Evolutionary conservation across 345 rosid species (phyloP).

Genomic region (Rhodamnia argentea): DNA sequence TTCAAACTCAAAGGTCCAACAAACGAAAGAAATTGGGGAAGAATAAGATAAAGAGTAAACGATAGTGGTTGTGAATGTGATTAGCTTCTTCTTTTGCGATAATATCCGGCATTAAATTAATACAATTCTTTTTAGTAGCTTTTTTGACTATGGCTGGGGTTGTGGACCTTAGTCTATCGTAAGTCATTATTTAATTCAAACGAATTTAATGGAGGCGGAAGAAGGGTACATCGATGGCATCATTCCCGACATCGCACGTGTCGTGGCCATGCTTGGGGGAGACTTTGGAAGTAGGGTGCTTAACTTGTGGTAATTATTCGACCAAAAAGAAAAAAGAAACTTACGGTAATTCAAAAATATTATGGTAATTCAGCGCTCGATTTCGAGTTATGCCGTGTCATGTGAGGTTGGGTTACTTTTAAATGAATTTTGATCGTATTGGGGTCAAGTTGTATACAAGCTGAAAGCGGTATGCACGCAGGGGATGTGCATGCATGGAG

Average conservation of each 20-base stretch:
- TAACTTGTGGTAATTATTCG: no score
- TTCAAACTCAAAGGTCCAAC: neutral
- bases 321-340: no score
- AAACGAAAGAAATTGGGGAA: neutral
- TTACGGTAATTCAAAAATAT: neutral
- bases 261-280: neutral
- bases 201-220: no score
- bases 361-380: no score
- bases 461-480: no score
- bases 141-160: neutral
- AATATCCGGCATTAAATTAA: neutral
- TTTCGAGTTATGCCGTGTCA: neutral
- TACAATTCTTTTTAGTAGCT: neutral
- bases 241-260: neutral
- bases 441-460: fast-evolving
- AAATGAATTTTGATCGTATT: fast-evolving
- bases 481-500: neutral
- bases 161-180: neutral
- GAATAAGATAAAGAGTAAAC: neutral
- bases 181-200: neutral
- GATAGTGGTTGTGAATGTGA: neutral
- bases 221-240: neutral
- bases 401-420: neutral
- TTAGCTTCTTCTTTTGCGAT: neutral
- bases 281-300: neutral